phyloP scores from a whole-genome alignment of 2,329 filamentous ascomycete species.

The Paracoccidioides lutzii region DNA sequence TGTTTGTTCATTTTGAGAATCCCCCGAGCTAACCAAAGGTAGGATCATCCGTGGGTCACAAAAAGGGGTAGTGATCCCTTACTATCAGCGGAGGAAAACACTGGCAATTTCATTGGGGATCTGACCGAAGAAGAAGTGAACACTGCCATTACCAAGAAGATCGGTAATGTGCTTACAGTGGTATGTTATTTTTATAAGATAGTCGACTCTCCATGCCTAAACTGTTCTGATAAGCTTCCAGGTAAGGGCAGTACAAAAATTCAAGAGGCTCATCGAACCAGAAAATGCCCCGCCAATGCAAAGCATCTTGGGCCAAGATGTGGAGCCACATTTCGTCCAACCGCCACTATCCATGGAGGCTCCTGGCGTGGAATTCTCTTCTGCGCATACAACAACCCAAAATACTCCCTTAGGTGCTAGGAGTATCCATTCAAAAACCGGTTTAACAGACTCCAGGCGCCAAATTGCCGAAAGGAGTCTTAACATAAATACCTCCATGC shows the following conservation, averaged over 20 bases:
- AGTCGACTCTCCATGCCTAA: too few species aligned
- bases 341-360: constrained; percentile 42
- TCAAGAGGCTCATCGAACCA: constrained; percentile 59
- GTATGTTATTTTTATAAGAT: constrained; percentile 32
- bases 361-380: constrained; percentile 24
- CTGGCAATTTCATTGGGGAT: constrained; percentile 61
- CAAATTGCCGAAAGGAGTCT: neutral
- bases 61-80: constrained; percentile 63
- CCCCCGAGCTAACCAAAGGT: constrained; percentile 26
- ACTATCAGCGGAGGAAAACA: constrained; percentile 74
- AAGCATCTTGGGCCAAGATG: constrained; percentile 46
- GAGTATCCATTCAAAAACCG: neutral
- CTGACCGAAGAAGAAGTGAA: constrained; percentile 87
- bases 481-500: neutral
- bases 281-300: constrained; percentile 42
- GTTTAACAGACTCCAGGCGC: neutral
- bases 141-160: constrained; percentile 78
- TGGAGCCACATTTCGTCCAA: constrained; percentile 41
- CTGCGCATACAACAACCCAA: neutral
- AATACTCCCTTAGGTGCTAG: neutral
- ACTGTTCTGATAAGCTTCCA: constrained; percentile 20
- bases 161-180: constrained; percentile 74
- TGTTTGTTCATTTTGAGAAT: neutral
- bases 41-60: constrained; percentile 87
- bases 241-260: constrained; percentile 84